Conservation (phyloP, 495 filamentous ascomycete genomes). For the Paragyromitra xinjiangensis region DNA sequence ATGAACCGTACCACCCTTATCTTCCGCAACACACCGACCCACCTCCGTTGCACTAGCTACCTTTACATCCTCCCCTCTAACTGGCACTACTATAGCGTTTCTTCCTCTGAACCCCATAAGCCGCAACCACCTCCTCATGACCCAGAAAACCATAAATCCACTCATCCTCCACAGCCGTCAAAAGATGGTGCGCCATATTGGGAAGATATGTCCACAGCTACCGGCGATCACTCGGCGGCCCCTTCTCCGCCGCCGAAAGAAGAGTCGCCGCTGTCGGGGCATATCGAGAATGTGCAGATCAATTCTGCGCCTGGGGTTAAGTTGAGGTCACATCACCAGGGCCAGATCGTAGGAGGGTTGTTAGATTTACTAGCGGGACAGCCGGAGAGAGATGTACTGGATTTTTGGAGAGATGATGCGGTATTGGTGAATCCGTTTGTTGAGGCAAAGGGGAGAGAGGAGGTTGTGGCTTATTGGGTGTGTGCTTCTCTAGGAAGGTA, state of each 20-base stretch:
- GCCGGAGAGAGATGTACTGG: conserved; percentile 17
- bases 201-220: not conserved
- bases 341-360: conserved; percentile 2
- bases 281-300: conserved; percentile 12
- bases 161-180: not conserved
- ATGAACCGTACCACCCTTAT: not conserved
- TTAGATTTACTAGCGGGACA: not conserved
- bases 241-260: not conserved
- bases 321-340: not conserved
- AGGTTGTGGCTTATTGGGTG: conserved; percentile 14
- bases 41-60: not conserved
- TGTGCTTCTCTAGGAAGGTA: not conserved
- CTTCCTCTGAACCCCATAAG: not conserved
- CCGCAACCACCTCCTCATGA: not conserved
- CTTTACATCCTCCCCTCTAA: not conserved
- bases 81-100: not conserved
- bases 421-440: not conserved
- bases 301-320: not conserved
- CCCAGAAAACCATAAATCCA: not conserved
- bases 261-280: conserved; percentile 9
- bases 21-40: not conserved
- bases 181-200: not conserved
- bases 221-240: not conserved
- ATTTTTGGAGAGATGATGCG: conserved; percentile 1
- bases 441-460: not conserved